phyloP scores from a whole-genome alignment of 805 yeast species.

The Candida koratica region DNA sequence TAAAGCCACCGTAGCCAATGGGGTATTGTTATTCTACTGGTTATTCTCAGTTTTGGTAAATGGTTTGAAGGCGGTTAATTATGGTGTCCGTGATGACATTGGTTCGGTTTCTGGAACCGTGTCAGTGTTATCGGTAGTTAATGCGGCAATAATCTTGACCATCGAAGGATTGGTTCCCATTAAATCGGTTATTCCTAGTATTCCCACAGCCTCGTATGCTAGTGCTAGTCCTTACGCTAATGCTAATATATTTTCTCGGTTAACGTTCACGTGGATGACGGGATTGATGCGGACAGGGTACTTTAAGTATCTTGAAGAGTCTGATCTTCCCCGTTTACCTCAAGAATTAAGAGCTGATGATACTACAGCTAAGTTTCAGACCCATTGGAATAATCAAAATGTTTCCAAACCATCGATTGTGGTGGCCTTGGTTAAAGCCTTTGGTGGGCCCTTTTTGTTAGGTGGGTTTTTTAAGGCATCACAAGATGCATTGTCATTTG shows the following conservation, averaged over 20 bases:
- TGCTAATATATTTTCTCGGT: constrained; percentile 68
- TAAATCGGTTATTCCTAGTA: constrained; percentile 23
- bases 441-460: constrained; percentile 64
- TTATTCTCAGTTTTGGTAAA: constrained; percentile 50
- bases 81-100: constrained; percentile 31
- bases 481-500: constrained; percentile 69
- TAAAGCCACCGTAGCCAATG: constrained; percentile 61
- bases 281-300: constrained; percentile 77
- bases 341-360: constrained; percentile 52
- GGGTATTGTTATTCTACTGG: constrained; percentile 75
- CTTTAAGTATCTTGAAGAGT: constrained; percentile 47
- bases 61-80: constrained; percentile 41
- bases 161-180: constrained; percentile 43
- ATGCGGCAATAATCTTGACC: constrained; percentile 37
- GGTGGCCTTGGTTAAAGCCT: constrained; percentile 61
- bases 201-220: too few relatives aligned
- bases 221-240: constrained; percentile 43
- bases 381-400: constrained; percentile 58
- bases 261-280: constrained; percentile 91
- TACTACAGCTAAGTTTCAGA: constrained; percentile 47
- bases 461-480: constrained; percentile 70
- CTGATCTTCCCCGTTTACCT: constrained; percentile 81
- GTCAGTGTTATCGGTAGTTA: constrained; percentile 32
- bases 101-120: constrained; percentile 20
- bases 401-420: constrained; percentile 48